A percentile compares a stretch with the other conserved stretches of the same genome.
Evolutionary conservation across 2,329 filamentous ascomycete genomes (phyloP).

Genomic region (Aureobasidium lini): DNA sequence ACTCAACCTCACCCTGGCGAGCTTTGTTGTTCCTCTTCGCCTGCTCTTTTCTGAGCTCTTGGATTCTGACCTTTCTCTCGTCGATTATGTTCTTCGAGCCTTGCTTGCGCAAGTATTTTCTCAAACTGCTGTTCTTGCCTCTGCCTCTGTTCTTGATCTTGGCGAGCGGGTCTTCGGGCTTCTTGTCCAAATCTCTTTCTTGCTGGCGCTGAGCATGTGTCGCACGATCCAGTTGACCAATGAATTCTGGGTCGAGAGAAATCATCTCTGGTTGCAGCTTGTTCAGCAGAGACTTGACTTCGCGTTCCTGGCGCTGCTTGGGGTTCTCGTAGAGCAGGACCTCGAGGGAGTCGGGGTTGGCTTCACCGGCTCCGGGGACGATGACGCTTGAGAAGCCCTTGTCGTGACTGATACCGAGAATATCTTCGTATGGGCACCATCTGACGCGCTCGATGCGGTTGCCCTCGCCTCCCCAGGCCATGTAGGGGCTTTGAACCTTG

Average conservation of each 20-base stretch:
- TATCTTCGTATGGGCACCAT: conserved; percentile 94
- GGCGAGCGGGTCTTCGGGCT: conserved; percentile 46
- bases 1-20: conserved; percentile 62
- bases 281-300: conserved; percentile 84
- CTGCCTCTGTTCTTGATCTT: conserved; percentile 67
- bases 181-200: conserved; percentile 72
- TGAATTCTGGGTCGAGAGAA: conserved; percentile 81
- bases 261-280: conserved; percentile 98
- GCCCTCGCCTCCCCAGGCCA: conserved; percentile 86
- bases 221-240: conserved; percentile 78
- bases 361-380: conserved; percentile 89
- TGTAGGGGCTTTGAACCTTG: conserved; percentile 81
- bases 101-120: conserved; percentile 87
- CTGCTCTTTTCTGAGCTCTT: conserved; percentile 66
- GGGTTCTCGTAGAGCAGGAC: conserved; percentile 89
- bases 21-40: conserved; percentile 62
- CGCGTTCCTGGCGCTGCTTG: conserved; percentile 86
- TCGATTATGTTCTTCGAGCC: conserved; percentile 90
- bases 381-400: conserved; percentile 84
- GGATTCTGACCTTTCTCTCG: conserved; percentile 80
- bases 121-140: conserved; percentile 81
- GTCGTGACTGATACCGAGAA: conserved; percentile 78
- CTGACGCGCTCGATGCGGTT: conserved; percentile 69
- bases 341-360: conserved; percentile 92
- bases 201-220: conserved; percentile 69